Percentiles rank a stretch among this genome's conserved stretches.
Conservation (phyloP, 2,329 filamentous ascomycete genomes). For the Fusarium nodosum region DNA sequence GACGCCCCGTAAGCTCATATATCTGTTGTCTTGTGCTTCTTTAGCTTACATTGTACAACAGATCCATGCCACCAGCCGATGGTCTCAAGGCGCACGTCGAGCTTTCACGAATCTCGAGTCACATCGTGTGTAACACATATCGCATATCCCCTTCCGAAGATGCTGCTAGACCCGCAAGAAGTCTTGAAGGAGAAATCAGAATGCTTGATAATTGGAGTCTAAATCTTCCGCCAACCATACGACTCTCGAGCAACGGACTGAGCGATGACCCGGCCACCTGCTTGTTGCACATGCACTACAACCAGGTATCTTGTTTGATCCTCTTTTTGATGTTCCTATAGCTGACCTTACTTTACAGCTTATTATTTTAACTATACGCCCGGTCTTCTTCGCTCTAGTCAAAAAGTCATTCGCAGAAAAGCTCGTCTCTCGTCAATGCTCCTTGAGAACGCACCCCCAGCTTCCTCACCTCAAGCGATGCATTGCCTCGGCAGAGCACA, state of each 20-base stretch:
- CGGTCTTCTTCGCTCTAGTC: conserved; percentile 62
- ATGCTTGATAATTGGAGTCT: conserved; percentile 60
- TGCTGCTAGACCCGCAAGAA: conserved; percentile 48
- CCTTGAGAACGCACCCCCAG: conserved; percentile 43
- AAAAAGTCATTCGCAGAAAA: conserved; percentile 62
- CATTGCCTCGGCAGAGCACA: conserved; percentile 60
- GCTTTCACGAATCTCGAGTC: conserved; percentile 62
- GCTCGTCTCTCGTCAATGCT: conserved; percentile 51
- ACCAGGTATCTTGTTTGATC: conserved; percentile 51
- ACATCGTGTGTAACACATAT: conserved; percentile 64
- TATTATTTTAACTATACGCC: conserved; percentile 63
- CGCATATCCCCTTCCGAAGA: conserved; percentile 54
- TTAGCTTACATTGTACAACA: conserved; percentile 38
- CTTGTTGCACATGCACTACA: conserved; percentile 64
- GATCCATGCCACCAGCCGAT: conserved; percentile 59
- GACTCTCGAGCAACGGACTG: conserved; percentile 54
- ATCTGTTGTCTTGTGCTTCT: neutral
- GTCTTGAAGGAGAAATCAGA: conserved; percentile 57
- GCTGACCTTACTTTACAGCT: conserved; percentile 51
- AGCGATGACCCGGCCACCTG: conserved; percentile 60
- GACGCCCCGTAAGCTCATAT: conserved; percentile 57
- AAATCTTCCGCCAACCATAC: conserved; percentile 56
- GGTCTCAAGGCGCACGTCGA: conserved; percentile 63
- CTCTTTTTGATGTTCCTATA: no score
- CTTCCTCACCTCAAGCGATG: conserved; percentile 56